A percentile compares a stretch with the other conserved stretches of the same genome.
phyloP scores from a whole-genome alignment of 2,329 filamentous ascomycete genomes.

The Akanthomyces dipterigenus region DNA sequence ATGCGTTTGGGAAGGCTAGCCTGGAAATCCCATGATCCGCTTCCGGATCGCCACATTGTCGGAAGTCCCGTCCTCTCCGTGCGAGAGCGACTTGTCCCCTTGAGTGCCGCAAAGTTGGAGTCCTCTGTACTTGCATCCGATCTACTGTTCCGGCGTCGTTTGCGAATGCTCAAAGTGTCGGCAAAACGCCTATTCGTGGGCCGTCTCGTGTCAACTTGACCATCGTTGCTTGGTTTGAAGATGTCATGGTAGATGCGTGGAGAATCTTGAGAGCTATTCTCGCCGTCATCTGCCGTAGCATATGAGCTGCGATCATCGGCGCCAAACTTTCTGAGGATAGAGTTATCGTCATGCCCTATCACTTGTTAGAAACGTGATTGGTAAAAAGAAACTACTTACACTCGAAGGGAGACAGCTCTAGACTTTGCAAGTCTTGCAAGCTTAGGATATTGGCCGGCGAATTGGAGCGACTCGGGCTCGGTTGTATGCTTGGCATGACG shows the following conservation, averaged over 20 bases:
- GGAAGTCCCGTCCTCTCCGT: not conserved
- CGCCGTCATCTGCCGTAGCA: slow-evolving; percentile 19
- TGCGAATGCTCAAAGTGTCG: not conserved
- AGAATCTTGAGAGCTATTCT: not conserved
- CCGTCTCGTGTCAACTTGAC: not conserved
- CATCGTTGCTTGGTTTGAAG: not conserved
- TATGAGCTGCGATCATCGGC: slow-evolving; percentile 22
- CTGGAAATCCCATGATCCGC: not conserved
- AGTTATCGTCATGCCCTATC: slow-evolving; percentile 20
- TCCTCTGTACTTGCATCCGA: not conserved
- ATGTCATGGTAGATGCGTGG: not conserved
- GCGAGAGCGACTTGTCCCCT: not conserved
- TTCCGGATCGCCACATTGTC: not conserved
- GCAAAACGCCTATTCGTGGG: not conserved
- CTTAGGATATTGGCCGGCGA: slow-evolving; percentile 23
- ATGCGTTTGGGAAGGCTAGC: not conserved
- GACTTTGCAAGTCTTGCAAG: slow-evolving; percentile 26
- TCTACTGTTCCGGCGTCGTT: not conserved
- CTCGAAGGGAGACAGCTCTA: slow-evolving; percentile 29
- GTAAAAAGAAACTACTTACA: slow-evolving; percentile 19
- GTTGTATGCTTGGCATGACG: slow-evolving; percentile 25
- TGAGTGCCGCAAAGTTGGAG: not conserved
- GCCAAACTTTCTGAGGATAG: slow-evolving; percentile 15
- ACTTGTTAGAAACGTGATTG: not conserved
- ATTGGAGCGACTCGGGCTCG: slow-evolving; percentile 24